Conservation (phyloP, 257 asterid genomes). For the Primulina tabacum region DNA sequence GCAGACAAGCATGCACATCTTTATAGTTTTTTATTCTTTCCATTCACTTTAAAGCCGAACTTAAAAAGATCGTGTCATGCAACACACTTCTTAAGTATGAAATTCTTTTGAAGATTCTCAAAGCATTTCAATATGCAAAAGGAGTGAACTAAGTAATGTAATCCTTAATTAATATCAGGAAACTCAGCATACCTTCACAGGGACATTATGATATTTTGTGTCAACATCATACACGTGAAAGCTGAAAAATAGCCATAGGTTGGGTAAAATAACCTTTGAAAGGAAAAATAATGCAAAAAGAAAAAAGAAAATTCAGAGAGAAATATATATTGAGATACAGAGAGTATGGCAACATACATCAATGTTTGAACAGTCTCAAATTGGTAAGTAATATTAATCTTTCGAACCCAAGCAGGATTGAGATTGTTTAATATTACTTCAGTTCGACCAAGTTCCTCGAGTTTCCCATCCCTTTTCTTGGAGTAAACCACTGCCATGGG, state of each 20-base stretch:
- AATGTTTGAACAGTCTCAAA: slow-evolving; percentile 73
- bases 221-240: slow-evolving; percentile 45
- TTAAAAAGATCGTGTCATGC: no score
- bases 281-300: background rate
- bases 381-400: slow-evolving; percentile 61
- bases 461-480: slow-evolving; percentile 67
- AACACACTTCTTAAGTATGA: no score
- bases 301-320: no score
- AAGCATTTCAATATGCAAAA: slow-evolving; percentile 9
- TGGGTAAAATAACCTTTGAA: slow-evolving; percentile 11
- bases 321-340: background rate
- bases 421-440: slow-evolving; percentile 79
- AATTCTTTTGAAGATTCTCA: background rate
- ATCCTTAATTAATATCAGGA: slow-evolving; percentile 2
- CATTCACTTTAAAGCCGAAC: no score
- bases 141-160: slow-evolving; percentile 18
- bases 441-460: slow-evolving; percentile 82
- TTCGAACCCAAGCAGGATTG: slow-evolving; percentile 70
- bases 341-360: slow-evolving; percentile 45
- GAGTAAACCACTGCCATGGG: slow-evolving; percentile 76
- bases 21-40: no score
- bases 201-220: slow-evolving; percentile 33
- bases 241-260: slow-evolving; percentile 38
- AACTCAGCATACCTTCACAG: slow-evolving; percentile 57
- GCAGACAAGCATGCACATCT: no score